phyloP scores from a whole-genome alignment of 768 basidiomycete genomes.

The Podaxis sp. region DNA sequence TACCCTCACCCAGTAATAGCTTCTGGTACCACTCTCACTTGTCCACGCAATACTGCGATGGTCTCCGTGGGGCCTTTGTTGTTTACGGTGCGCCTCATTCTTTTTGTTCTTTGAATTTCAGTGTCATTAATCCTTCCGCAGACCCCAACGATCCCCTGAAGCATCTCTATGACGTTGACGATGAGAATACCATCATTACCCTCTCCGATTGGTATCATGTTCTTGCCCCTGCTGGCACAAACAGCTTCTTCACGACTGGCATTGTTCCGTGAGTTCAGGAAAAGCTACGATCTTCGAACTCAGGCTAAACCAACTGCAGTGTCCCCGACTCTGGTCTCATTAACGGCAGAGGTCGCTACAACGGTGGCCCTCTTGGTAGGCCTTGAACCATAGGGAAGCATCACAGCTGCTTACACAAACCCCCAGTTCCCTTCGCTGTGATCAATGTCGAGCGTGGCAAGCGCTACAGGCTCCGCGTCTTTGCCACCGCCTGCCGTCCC shows the following conservation, averaged over 20 bases:
- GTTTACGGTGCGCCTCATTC: slow-evolving; percentile 23
- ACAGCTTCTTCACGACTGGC: slow-evolving; percentile 6
- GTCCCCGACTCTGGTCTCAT: slow-evolving; percentile 18
- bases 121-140: neutral
- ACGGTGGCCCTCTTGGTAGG: slow-evolving; percentile 19
- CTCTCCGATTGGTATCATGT: slow-evolving; percentile 18
- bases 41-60: slow-evolving; percentile 14
- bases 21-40: slow-evolving; percentile 29
- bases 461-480: slow-evolving; percentile 53
- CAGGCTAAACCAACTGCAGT: neutral
- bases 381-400: neutral
- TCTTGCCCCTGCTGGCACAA: neutral
- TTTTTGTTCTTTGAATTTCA: neutral
- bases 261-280: slow-evolving; percentile 10
- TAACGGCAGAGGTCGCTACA: slow-evolving; percentile 22
- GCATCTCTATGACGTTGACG: slow-evolving; percentile 21
- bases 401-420: neutral
- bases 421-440: slow-evolving; percentile 22
- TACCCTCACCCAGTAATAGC: neutral
- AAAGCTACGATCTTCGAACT: neutral
- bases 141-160: slow-evolving; percentile 17
- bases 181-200: slow-evolving; percentile 16
- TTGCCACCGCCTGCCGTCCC: slow-evolving; percentile 46
- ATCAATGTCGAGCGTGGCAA: slow-evolving; percentile 39
- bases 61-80: slow-evolving; percentile 25